These are phyloP conservation scores for Sanghuangporus sanghuang DNA, from an alignment of 1,284 basidiomycete genomes.

Conservation along the genomic window DNA sequence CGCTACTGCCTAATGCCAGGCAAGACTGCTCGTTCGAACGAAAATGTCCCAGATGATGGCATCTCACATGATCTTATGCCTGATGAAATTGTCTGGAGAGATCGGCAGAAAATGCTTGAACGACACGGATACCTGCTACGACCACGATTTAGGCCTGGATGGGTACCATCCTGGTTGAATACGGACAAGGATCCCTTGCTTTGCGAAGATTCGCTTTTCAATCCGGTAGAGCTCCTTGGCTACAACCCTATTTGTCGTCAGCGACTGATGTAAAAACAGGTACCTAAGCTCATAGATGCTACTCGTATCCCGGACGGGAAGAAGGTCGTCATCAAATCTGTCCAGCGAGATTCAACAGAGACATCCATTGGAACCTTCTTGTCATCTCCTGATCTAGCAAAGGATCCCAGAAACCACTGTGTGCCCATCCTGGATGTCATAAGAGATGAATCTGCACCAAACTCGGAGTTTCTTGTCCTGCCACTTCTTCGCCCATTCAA, in stretches of 20 bases:
- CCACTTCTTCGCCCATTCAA: constrained; percentile 9
- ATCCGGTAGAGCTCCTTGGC: neutral
- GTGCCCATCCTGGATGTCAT: constrained; percentile 17
- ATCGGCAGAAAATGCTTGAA: neutral
- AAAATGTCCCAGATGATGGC: neutral
- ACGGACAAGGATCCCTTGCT: constrained; percentile 13
- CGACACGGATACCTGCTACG: constrained; percentile 1
- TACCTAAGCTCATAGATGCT: neutral
- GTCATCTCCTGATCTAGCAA: neutral
- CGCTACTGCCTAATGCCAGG: neutral
- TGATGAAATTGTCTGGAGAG: constrained; percentile 4
- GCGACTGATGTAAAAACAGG: neutral
- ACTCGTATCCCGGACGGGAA: neutral
- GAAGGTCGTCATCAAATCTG: neutral
- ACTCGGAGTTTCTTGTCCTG: constrained; percentile 1
- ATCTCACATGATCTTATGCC: neutral
- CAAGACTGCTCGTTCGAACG: neutral
- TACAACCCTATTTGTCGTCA: neutral
- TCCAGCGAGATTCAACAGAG: neutral
- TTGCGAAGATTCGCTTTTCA: constrained; percentile 19
- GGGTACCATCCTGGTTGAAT: constrained; percentile 22
- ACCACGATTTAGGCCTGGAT: constrained; percentile 10
- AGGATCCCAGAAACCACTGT: constrained; percentile 19
- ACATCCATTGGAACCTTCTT: constrained; percentile 6
- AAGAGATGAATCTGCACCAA: neutral